Evolutionary conservation across 805 yeast genomes (phyloP), one percentile per base, ranked within the genome.

Genomic region (Candida qinlingensis): DNA sequence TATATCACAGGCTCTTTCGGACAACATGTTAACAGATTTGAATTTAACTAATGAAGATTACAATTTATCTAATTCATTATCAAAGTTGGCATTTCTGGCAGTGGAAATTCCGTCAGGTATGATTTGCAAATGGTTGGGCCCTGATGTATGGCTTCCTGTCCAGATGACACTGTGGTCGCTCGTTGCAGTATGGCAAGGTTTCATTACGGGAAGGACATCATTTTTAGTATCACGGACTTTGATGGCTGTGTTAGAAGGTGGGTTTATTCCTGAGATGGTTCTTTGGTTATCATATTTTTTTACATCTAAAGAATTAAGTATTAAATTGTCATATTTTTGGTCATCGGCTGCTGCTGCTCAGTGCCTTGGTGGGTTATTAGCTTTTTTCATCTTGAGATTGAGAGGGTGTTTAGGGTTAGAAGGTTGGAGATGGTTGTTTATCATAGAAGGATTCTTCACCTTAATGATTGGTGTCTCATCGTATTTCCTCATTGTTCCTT

Each of bases 361-460:
- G 41, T 75, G 77, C 39, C 42, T 63, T 37, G 66, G 81, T 11
- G 74, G 80, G 5, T 59, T 81, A 36, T 65, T 77, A 29, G 82
- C 81, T 0, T 79, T 72, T 53, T 85, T 79, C 3, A 61, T 83
- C 37, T 68, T 81, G 48, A 73, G 72, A 50, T 66, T 83, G 65
- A 68, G 79, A 36, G 81, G 81, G 9, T 50, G 59, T 1, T 56
- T 57, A 6, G 77, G 80, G 3, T 60, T 68, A 60, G 65, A 64
- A 6, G 85, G 85, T 30, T 84, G 90, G 90, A 69, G 75, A 50
- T 85, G 85, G 83, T 66, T 83, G 29, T 84, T 85, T 55, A 59
- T 85, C 19, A 70, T 85, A 38, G 87, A 83, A 60, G 90, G 91
- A 1, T 46, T 74, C 6, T 59, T 81, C 43, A 82, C 90, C 1